phyloP scores from a whole-genome alignment of 495 filamentous ascomycete species.

The Friedmanniomyces simplex region DNA sequence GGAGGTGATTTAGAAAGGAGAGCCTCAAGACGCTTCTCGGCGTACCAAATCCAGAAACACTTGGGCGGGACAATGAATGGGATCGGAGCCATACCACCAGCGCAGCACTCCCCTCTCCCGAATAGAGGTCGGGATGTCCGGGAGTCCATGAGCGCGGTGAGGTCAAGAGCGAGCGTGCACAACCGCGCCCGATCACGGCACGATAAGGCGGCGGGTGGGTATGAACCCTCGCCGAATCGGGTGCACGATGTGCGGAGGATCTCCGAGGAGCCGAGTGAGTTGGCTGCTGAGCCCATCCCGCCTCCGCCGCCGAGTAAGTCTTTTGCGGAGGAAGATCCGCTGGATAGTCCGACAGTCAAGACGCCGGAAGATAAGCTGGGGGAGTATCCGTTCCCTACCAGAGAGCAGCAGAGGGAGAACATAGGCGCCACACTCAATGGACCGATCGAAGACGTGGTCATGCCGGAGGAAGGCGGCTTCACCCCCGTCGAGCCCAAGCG shows the following conservation, averaged over 20 bases:
- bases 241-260: slow-evolving; percentile 48
- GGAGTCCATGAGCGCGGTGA: slow-evolving; percentile 87
- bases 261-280: slow-evolving; percentile 45
- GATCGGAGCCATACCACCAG: slow-evolving; percentile 68
- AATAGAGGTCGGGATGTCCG: slow-evolving; percentile 80
- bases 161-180: slow-evolving; percentile 59
- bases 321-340: slow-evolving; percentile 12
- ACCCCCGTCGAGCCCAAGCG: background rate
- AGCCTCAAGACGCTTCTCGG: slow-evolving; percentile 84
- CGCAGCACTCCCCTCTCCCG: slow-evolving; percentile 76
- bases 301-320: slow-evolving; percentile 29
- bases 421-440: slow-evolving; percentile 19
- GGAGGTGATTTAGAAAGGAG: slow-evolving; percentile 87
- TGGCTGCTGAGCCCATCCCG: slow-evolving; percentile 30
- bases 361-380: slow-evolving; percentile 53
- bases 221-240: slow-evolving; percentile 52
- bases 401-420: slow-evolving; percentile 11
- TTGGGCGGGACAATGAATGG: slow-evolving; percentile 70
- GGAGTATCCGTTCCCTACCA: slow-evolving; percentile 27
- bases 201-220: background rate
- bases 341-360: slow-evolving; percentile 39
- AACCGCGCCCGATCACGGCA: slow-evolving; percentile 37
- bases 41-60: slow-evolving; percentile 91
- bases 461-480: background rate
- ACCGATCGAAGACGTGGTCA: slow-evolving; percentile 16